Evolutionary conservation across 2,329 filamentous ascomycete genomes (phyloP), one percentile per base, ranked within the genome.

Genomic region (Fusarium nygamai): DNA sequence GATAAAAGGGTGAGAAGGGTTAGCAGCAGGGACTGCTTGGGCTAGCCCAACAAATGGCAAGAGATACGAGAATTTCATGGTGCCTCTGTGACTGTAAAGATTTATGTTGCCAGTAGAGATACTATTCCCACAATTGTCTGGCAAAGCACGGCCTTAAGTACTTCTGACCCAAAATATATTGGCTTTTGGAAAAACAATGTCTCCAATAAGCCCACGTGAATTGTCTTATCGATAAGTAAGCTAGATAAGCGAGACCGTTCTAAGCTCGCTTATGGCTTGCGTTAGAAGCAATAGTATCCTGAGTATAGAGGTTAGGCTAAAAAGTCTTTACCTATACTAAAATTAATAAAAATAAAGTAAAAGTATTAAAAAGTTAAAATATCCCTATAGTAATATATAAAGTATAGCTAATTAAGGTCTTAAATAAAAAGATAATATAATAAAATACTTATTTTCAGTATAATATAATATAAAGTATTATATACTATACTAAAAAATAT

Each of bases 111-210:
- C 13, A n/a, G 39, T 9, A 43, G 8, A 43, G 13, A 16, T 43
- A 5, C 6, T 41, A 41, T 41, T 16, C 4, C 1, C 5, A 41
- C 0, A 41, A 1, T n/a, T n/a, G 13, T n/a, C 22, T 43, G 22
- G 13, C 5, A n/a, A 43, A n/a, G 6, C 14, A 43, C 17, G 22
- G 11, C 6, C n/a, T 43, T 16, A n/a, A 43, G 22, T 43, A 43
- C 20, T 41, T 39, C 19, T 39, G 20, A 19, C 11, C 19, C 38
- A 11, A 20, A 39, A 39, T 2, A 36, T 17, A 36, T 36, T 17
- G 7, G 5, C 19, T 34, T 36, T 17, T 36, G 7, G 14, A 36
- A 36, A 36, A 19, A 19, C 9, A 36, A 38, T 12, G 19, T 8
- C 11, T 39, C 12, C 11, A 39, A 41, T 8, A 9, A 41, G 11